These are phyloP conservation scores for Orobanche coerulescens DNA, from an alignment of 257 asterid species.

Conservation along the genomic window DNA sequence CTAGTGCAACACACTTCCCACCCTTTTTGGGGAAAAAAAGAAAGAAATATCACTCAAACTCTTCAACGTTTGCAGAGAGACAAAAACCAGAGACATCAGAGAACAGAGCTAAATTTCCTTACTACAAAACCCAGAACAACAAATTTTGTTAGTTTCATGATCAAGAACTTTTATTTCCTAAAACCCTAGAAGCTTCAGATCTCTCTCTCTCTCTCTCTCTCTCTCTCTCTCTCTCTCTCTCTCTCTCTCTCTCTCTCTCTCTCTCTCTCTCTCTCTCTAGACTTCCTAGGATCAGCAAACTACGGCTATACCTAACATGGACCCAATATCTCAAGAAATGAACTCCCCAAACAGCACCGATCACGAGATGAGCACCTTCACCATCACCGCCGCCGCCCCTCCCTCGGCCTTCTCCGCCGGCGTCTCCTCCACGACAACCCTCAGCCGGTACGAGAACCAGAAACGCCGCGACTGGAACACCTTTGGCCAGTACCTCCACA, in stretches of 20 bases:
- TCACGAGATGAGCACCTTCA: slow-evolving; percentile 14
- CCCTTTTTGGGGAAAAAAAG: slow-evolving; percentile 17
- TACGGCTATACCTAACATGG: no score
- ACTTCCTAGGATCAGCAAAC: no score
- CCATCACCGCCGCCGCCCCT: slow-evolving; percentile 19
- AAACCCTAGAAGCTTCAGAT: slow-evolving; percentile 13
- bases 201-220: neutral
- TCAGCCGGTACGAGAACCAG: slow-evolving; percentile 63
- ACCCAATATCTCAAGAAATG: slow-evolving; percentile 38
- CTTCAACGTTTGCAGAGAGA: no score
- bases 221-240: no score
- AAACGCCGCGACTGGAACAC: slow-evolving; percentile 69
- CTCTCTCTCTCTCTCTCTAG: no score
- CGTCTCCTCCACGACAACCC: slow-evolving; percentile 35
- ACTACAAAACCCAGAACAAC: no score
- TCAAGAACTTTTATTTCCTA: slow-evolving; percentile 8
- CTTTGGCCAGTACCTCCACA: slow-evolving; percentile 57
- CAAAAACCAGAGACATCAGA: no score
- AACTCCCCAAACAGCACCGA: slow-evolving; percentile 25
- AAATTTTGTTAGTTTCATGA: slow-evolving; percentile 17
- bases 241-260: no score
- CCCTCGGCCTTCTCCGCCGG: slow-evolving; percentile 19
- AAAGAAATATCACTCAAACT: slow-evolving; percentile 23
- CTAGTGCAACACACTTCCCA: no score
- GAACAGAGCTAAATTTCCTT: no score